phyloP scores from a whole-genome alignment of 331 rosid species.

The Rhamnella rubrinervis region DNA sequence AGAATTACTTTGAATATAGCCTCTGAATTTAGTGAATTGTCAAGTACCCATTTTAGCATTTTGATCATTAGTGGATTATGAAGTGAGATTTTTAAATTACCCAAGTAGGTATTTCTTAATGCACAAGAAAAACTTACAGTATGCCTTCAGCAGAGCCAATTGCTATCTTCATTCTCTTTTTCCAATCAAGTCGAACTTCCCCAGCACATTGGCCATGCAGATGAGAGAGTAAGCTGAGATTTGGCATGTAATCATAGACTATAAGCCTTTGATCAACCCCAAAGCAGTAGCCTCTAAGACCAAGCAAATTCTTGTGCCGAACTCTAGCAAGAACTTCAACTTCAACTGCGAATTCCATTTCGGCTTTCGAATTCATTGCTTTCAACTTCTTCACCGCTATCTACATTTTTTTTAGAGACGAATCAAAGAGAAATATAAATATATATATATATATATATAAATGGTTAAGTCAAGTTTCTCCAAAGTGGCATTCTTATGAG shows the following conservation, averaged over 20 bases:
- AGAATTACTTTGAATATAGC: too few relatives aligned
- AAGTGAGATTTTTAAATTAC: too few relatives aligned
- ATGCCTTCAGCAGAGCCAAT: slow-evolving; percentile 87
- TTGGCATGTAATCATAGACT: slow-evolving; percentile 94
- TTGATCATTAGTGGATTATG: neutral
- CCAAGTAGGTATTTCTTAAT: neutral
- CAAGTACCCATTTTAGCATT: neutral
- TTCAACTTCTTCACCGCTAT: slow-evolving; percentile 94
- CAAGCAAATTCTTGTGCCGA: slow-evolving; percentile 80
- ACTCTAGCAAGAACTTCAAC: slow-evolving; percentile 96
- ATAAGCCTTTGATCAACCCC: slow-evolving; percentile 84
- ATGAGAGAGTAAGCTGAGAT: slow-evolving; percentile 89
- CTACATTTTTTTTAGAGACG: slow-evolving; percentile 24
- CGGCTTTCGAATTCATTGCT: slow-evolving; percentile 89
- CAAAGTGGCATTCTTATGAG: too few relatives aligned
- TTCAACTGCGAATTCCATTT: slow-evolving; percentile 97
- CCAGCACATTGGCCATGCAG: slow-evolving; percentile 73
- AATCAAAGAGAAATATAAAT: neutral
- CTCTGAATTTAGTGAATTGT: too few relatives aligned
- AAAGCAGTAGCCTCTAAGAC: slow-evolving; percentile 80
- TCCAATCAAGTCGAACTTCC: slow-evolving; percentile 74
- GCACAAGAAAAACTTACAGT: slow-evolving; percentile 39
- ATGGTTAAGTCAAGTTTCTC: too few relatives aligned
- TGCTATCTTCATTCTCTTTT: slow-evolving; percentile 68
- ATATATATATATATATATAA: too few relatives aligned